phyloP scores from a whole-genome alignment of 2,329 filamentous ascomycete genomes.

The Dothistroma pini region DNA sequence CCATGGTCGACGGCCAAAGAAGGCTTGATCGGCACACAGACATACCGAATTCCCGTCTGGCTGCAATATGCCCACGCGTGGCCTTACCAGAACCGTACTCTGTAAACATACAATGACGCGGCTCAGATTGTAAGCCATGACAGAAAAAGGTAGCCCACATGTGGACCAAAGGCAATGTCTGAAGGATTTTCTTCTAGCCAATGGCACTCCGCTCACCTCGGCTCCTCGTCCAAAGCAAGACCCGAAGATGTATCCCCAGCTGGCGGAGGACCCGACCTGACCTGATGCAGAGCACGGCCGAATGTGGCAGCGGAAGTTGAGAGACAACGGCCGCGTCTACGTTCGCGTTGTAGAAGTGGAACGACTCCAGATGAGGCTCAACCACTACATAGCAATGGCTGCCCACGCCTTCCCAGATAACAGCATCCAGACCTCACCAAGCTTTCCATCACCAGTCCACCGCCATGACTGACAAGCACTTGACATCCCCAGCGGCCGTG shows the following conservation, averaged over 20 bases:
- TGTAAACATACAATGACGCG: too few species aligned
- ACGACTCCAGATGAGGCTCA: background rate
- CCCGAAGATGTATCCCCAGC: background rate
- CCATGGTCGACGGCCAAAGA: too few species aligned
- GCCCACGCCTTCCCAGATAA: background rate
- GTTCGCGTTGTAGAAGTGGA: background rate
- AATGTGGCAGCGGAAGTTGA: too few species aligned
- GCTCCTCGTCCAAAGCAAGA: background rate
- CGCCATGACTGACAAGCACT: background rate
- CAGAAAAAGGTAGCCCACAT: background rate
- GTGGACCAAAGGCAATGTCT: background rate
- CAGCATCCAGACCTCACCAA: background rate
- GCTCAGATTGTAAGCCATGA: too few species aligned
- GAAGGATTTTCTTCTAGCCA: background rate
- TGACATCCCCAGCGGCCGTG: background rate
- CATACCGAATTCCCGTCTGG: too few species aligned
- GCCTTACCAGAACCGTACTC: too few species aligned
- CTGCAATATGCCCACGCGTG: too few species aligned
- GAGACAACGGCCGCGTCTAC: background rate
- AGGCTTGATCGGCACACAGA: too few species aligned
- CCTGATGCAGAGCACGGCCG: too few species aligned
- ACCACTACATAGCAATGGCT: background rate
- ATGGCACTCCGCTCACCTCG: background rate
- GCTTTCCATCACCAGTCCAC: background rate
- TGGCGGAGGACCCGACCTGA: background rate